A percentile compares a stretch with the other conserved stretches of the same genome.
These are phyloP conservation scores for Anthostomella pinea DNA, from an alignment of 2,329 filamentous ascomycete species.

Conservation along the genomic window DNA sequence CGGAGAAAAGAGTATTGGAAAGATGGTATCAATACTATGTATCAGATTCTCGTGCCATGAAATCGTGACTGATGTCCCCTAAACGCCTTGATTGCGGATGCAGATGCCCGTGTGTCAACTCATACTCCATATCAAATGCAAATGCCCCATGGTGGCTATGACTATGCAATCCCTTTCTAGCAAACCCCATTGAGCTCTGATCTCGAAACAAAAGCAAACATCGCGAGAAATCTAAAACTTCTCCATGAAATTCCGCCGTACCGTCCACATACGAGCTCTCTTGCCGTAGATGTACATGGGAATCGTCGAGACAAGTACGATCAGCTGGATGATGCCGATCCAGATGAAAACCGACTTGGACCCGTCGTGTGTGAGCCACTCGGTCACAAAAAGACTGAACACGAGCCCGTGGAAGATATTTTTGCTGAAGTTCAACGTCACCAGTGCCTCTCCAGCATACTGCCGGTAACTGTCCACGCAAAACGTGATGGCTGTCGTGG, in stretches of 20 bases:
- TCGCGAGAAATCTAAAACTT: slow-evolving; percentile 57
- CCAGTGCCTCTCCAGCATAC: slow-evolving; percentile 90
- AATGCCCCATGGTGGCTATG: too few species aligned
- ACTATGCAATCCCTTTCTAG: neutral
- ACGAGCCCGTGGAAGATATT: slow-evolving; percentile 89
- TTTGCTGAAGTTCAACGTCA: slow-evolving; percentile 92
- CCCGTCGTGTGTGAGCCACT: slow-evolving; percentile 76
- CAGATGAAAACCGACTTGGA: slow-evolving; percentile 76
- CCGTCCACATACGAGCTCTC: slow-evolving; percentile 89
- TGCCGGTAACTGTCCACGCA: slow-evolving; percentile 90
- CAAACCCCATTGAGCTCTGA: neutral
- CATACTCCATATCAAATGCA: slow-evolving; percentile 3
- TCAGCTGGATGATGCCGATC: slow-evolving; percentile 82
- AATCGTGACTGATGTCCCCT: too few species aligned
- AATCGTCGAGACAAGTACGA: slow-evolving; percentile 69
- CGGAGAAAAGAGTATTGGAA: too few species aligned
- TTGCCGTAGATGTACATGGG: slow-evolving; percentile 97
- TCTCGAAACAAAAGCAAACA: neutral
- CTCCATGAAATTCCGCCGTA: slow-evolving; percentile 82
- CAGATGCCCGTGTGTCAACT: slow-evolving; percentile 1
- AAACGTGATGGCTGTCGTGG: slow-evolving; percentile 90
- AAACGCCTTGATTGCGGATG: slow-evolving; percentile 2
- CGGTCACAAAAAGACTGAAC: slow-evolving; percentile 83
- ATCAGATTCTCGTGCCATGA: too few species aligned
- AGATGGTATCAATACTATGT: too few species aligned